These are phyloP conservation scores for Neonectria coccinea DNA, from an alignment of 2,329 filamentous ascomycete species.

Conservation along the genomic window DNA sequence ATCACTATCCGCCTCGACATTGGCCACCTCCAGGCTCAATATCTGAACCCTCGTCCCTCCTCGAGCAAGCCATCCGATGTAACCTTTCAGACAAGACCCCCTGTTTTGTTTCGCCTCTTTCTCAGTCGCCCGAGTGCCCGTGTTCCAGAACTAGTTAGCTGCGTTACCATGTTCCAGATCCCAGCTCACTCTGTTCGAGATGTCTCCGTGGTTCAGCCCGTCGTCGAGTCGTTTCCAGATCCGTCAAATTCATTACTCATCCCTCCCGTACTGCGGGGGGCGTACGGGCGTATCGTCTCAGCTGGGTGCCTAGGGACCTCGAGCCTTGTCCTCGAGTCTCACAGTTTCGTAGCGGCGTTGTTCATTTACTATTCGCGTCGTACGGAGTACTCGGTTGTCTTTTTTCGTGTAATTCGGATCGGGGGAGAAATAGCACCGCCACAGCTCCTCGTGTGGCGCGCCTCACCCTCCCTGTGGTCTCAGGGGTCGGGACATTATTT, in stretches of 20 bases:
- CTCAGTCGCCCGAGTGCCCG: constrained; percentile 10
- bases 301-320: not conserved
- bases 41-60: constrained; percentile 13
- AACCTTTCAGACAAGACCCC: constrained; percentile 29
- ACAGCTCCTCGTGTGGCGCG: constrained; percentile 13
- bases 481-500: constrained; percentile 25
- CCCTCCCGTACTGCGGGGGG: constrained; percentile 3
- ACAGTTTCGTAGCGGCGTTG: not conserved
- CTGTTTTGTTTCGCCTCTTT: constrained; percentile 23
- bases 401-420: not conserved
- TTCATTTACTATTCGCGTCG: not conserved
- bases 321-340: not conserved
- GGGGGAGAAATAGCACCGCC: not conserved
- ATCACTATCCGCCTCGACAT: constrained; percentile 5
- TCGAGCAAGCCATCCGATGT: constrained; percentile 17
- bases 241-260: constrained; percentile 11
- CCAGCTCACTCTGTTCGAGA: constrained; percentile 21
- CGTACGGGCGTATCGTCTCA: constrained; percentile 10
- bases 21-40: constrained; percentile 16
- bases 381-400: too few relatives aligned
- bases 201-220: constrained; percentile 21
- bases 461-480: not conserved
- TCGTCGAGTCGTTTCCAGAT: constrained; percentile 15
- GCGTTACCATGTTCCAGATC: constrained; percentile 26
- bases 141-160: constrained; percentile 28